Evolutionary conservation across 352 stramenopile genomes (phyloP).

Genomic region (Phytopythium boreale): DNA sequence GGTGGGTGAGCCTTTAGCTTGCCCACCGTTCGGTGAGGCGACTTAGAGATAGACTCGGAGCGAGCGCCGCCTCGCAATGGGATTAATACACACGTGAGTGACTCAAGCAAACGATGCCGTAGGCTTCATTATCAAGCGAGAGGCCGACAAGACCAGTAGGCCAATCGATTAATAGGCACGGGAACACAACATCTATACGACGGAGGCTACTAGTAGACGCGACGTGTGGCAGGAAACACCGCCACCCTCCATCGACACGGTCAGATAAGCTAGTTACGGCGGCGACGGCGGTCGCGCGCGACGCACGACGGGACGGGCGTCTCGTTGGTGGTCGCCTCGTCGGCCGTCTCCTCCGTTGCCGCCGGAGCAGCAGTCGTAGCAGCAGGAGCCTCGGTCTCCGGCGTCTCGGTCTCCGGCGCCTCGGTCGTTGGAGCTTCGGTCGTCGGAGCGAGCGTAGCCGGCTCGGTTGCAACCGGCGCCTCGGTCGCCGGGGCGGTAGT

Average conservation of each 20-base stretch:
- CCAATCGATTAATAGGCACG: neutral
- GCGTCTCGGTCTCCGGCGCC: conserved; percentile 2
- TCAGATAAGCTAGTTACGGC: neutral
- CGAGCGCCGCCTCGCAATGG: neutral
- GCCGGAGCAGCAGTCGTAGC: neutral
- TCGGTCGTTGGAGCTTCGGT: conserved; percentile 8
- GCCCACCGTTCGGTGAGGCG: neutral
- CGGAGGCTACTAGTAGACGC: neutral
- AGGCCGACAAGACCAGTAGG: neutral
- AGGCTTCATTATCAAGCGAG: neutral
- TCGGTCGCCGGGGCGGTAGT: conserved; percentile 8
- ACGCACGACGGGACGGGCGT: conserved; percentile 3
- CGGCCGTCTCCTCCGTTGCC: neutral
- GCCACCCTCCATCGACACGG: neutral
- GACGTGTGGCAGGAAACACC: neutral
- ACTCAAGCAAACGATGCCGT: neutral
- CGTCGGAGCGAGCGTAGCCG: conserved; percentile 7
- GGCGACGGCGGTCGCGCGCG: neutral
- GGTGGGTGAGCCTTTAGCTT: neutral
- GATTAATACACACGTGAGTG: neutral
- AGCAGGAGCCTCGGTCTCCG: neutral
- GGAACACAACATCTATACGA: neutral
- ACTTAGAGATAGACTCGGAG: conserved; percentile 4
- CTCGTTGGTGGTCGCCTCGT: neutral
- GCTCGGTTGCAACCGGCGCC: conserved; percentile 3